A percentile compares a stretch with the other conserved stretches of the same genome.
phyloP scores from a whole-genome alignment of 208 protist species.

The Endotrypanum monterogeii region DNA sequence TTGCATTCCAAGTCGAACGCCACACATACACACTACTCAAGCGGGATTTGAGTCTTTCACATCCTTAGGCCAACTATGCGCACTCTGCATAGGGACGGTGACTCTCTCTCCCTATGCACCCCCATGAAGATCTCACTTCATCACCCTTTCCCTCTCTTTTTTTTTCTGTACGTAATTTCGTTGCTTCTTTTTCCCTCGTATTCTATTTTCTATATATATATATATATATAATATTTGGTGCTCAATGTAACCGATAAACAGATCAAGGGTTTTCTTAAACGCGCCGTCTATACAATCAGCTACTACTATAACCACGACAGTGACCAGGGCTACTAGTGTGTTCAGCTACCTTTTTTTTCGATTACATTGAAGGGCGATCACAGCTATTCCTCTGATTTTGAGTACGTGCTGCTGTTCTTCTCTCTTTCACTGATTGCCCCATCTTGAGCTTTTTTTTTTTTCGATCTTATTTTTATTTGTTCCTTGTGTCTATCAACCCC shows the following conservation, averaged over 20 bases:
- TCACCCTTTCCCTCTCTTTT: background rate
- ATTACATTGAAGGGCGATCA: background rate
- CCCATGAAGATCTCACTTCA: background rate
- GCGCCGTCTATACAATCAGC: background rate
- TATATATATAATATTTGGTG: too few relatives aligned
- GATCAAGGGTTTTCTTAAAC: conserved; percentile 6
- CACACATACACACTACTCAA: too few relatives aligned
- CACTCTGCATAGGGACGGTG: too few relatives aligned
- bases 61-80: too few relatives aligned
- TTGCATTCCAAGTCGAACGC: too few relatives aligned
- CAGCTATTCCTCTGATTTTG: background rate
- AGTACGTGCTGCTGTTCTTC: background rate
- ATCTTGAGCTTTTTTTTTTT: background rate
- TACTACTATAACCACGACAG: background rate
- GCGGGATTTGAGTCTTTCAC: too few relatives aligned
- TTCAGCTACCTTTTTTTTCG: background rate
- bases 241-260: background rate
- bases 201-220: background rate
- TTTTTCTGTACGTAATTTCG: background rate
- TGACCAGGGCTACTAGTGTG: background rate
- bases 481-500: background rate
- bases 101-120: background rate
- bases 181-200: background rate
- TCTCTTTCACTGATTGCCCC: too few relatives aligned
- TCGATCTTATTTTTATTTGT: background rate